Base-by-base conservation (phyloP, 2,329 filamentous ascomycete genomes). In the Pseudomassariella vexata region DNA sequence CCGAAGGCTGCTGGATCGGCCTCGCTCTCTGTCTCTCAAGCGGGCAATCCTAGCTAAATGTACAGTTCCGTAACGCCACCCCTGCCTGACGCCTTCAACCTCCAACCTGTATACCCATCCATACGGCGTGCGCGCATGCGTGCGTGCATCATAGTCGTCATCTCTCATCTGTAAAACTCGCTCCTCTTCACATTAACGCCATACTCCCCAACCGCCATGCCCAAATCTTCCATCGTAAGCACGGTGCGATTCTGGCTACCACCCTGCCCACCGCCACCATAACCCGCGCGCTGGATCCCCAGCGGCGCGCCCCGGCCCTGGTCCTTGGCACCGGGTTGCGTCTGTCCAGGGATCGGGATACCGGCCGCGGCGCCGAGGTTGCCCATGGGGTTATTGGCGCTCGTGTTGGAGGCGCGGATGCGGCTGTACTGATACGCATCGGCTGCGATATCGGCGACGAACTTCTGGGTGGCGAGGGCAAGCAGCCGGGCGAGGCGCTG, bases 381-480 rank as follows among this genome's bases (percentile, higher is more conserved):
- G 38, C 86, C 86, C 79, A 95, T 89, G 1, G 87, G 85, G 60
- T 95, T 95, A 56, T 89, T 94, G 9, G 82, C 81, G 42, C 85
- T 89, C 17, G 74, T 79, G 37, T 92, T 94, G 15, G 85, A 90
- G n/a, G 86, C 85, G 24, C 92, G 82, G 52, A 98, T 96, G 32
- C 90, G 86, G 39, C 84, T 88, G 70, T 95, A 96, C 62, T 98
- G 92, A 60, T 98, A 98, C 3, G 92, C 88, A 58, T 98, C 92
- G 36, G 92, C 89, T 2, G 92, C 92, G 44, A 98, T 87, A 58
- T 98, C 92, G 37, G 92, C 89, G 49, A 98, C 85, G 69, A 98
- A 98, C 57, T 98, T 98, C 56, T 98, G 92, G 0, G 92, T 95
- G n/a, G 92, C 92, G 7, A 98, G 83, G 3, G 92, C 90, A 25